phyloP scores from a whole-genome alignment of 1,284 basidiomycete genomes.

The Vanrija humicola region DNA sequence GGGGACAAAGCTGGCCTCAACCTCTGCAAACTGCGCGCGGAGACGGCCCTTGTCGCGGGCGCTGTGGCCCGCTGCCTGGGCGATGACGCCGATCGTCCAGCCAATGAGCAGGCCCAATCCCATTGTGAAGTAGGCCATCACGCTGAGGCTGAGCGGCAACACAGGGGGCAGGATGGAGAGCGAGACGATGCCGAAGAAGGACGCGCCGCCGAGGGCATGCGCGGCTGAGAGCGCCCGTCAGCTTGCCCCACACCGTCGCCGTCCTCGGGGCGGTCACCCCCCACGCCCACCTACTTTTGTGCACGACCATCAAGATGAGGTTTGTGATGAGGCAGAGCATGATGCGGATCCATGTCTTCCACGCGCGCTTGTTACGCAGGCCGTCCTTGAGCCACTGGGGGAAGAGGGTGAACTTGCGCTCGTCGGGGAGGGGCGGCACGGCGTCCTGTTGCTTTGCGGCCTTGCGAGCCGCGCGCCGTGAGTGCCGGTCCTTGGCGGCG shows the following conservation, averaged over 20 bases:
- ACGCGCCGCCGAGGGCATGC: not conserved
- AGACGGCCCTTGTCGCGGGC: slow-evolving; percentile 56
- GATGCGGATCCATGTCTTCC: slow-evolving; percentile 43
- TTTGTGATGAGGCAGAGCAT: slow-evolving; percentile 35
- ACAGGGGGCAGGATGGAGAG: slow-evolving; percentile 42
- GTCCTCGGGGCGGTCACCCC: too few relatives aligned
- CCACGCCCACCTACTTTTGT: slow-evolving; percentile 16
- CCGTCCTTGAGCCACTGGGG: slow-evolving; percentile 27
- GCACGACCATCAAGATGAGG: slow-evolving; percentile 33
- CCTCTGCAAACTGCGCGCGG: not conserved
- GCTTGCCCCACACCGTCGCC: not conserved
- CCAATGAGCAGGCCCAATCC: slow-evolving; percentile 62
- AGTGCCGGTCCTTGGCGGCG: too few relatives aligned
- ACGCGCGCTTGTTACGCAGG: slow-evolving; percentile 27
- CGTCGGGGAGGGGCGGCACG: too few relatives aligned
- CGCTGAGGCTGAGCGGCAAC: slow-evolving; percentile 40
- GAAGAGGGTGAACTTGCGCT: slow-evolving; percentile 3
- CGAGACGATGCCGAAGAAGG: slow-evolving; percentile 39
- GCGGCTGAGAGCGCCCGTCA: not conserved
- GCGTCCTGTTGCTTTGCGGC: too few relatives aligned
- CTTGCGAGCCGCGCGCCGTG: too few relatives aligned
- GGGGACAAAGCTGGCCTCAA: slow-evolving; percentile 49
- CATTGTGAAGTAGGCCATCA: slow-evolving; percentile 53
- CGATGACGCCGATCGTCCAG: slow-evolving; percentile 70
- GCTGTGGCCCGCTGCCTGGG: slow-evolving; percentile 63